Evolutionary conservation across 768 basidiomycete genomes (phyloP).

Genomic region (Lyophyllum semitale): DNA sequence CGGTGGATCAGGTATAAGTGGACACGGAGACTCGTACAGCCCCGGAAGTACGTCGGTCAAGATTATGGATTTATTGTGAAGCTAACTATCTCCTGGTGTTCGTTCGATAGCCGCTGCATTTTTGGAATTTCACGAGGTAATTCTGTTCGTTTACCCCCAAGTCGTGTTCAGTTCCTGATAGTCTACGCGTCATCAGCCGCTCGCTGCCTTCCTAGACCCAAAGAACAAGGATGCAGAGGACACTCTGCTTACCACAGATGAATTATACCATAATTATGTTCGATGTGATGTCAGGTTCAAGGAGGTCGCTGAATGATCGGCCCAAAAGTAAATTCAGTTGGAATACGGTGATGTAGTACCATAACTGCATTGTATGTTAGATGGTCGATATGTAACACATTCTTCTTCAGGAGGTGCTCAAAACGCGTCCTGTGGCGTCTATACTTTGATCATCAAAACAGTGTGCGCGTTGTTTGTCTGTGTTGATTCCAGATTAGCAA

Average conservation of each 20-base stretch:
- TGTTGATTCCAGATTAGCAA: neutral
- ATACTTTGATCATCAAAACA: neutral
- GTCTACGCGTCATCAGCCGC: slow-evolving; percentile 37
- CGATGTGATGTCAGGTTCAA: slow-evolving; percentile 51
- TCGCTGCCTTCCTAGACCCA: slow-evolving; percentile 67
- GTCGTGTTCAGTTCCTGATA: neutral
- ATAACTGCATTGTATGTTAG: neutral
- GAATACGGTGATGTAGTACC: neutral
- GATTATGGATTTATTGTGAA: neutral
- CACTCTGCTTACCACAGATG: slow-evolving; percentile 67
- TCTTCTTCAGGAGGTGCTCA: too few relatives aligned
- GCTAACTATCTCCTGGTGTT: neutral
- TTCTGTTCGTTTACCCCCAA: slow-evolving; percentile 4
- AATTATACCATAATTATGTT: slow-evolving; percentile 75
- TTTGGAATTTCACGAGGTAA: slow-evolving; percentile 68
- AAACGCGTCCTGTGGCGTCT: neutral
- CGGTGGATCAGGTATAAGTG: slow-evolving; percentile 64
- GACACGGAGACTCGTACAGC: slow-evolving; percentile 58
- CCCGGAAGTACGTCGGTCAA: slow-evolving; percentile 47
- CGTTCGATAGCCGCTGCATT: slow-evolving; percentile 55
- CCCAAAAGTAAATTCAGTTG: neutral
- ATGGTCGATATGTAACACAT: neutral
- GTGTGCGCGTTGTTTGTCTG: neutral
- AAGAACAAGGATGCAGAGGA: slow-evolving; percentile 58
- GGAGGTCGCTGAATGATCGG: slow-evolving; percentile 10